Evolutionary conservation across 1,139 yeast genomes (phyloP).

Genomic region (Blastobotrys malaysiensis): DNA sequence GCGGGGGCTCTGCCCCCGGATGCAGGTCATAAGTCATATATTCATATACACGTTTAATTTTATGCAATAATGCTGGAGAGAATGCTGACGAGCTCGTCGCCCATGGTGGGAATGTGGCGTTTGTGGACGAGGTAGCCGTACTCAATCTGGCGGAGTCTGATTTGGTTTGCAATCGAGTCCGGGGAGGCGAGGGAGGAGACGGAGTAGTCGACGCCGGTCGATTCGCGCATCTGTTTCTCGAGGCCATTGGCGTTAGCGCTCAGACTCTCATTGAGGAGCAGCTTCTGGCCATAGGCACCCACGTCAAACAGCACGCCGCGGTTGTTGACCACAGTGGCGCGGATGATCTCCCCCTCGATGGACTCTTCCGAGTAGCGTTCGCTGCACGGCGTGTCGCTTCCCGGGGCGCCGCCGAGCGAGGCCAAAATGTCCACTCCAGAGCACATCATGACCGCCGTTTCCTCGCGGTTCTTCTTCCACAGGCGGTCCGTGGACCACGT

Average conservation of each 20-base stretch:
- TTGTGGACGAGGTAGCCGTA: conserved; percentile 58
- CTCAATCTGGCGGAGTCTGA: background rate
- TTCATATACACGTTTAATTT: background rate
- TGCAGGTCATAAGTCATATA: conserved; percentile 3
- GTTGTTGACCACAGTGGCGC: conserved; percentile 53
- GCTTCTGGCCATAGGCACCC: conserved; percentile 81
- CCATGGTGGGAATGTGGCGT: conserved; percentile 67
- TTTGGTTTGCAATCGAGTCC: background rate
- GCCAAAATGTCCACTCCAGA: conserved; percentile 84
- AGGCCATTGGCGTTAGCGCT: conserved; percentile 3
- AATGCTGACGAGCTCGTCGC: conserved; percentile 58
- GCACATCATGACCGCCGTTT: conserved; percentile 61
- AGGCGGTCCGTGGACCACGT: conserved; percentile 76
- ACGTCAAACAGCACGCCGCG: conserved; percentile 74
- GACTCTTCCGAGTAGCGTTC: conserved; percentile 1
- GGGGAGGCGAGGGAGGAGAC: conserved; percentile 55
- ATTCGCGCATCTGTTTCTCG: conserved; percentile 18
- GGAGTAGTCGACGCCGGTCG: conserved; percentile 43
- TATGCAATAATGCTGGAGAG: conserved; percentile 7
- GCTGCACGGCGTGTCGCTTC: conserved; percentile 61
- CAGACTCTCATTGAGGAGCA: conserved; percentile 36
- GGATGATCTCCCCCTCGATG: background rate
- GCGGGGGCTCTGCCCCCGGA: too few species aligned
- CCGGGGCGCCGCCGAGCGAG: conserved; percentile 63
- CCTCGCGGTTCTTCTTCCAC: conserved; percentile 88